phyloP scores from a whole-genome alignment of 192 early-diverging fungal species.

The Paraglomus occultum region DNA sequence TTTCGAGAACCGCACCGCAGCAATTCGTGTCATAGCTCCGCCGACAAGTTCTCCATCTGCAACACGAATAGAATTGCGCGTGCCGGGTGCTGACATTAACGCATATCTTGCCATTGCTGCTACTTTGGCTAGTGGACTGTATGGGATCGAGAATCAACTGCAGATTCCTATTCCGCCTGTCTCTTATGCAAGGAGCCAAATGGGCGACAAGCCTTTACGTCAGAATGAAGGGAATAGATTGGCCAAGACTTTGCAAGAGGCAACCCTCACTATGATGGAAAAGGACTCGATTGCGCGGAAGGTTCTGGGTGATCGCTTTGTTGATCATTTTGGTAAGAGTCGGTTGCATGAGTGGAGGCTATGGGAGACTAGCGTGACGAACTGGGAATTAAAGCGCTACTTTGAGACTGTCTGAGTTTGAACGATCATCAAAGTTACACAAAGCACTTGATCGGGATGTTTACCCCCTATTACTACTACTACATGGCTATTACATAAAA shows the following conservation, averaged over 20 bases:
- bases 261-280: constrained; percentile 59
- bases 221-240: constrained; percentile 39
- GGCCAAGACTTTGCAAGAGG: constrained; percentile 64
- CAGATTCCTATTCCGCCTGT: constrained; percentile 43
- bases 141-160: constrained; percentile 64
- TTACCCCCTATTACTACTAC: too few species aligned
- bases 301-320: constrained; percentile 72
- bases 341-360: constrained; percentile 69
- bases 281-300: constrained; percentile 63
- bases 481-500: too few species aligned
- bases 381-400: constrained; percentile 69
- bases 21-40: constrained; percentile 73
- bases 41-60: constrained; percentile 62
- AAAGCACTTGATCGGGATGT: too few species aligned
- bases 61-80: constrained; percentile 77
- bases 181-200: constrained; percentile 23
- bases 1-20: constrained; percentile 65
- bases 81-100: constrained; percentile 82
- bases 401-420: constrained; percentile 57
- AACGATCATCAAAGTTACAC: too few species aligned
- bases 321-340: constrained; percentile 76
- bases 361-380: constrained; percentile 72
- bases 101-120: constrained; percentile 73
- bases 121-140: constrained; percentile 66
- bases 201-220: constrained; percentile 21